Conservation (phyloP, 352 stramenopile species). For the Globisporangium alternatum region DNA sequence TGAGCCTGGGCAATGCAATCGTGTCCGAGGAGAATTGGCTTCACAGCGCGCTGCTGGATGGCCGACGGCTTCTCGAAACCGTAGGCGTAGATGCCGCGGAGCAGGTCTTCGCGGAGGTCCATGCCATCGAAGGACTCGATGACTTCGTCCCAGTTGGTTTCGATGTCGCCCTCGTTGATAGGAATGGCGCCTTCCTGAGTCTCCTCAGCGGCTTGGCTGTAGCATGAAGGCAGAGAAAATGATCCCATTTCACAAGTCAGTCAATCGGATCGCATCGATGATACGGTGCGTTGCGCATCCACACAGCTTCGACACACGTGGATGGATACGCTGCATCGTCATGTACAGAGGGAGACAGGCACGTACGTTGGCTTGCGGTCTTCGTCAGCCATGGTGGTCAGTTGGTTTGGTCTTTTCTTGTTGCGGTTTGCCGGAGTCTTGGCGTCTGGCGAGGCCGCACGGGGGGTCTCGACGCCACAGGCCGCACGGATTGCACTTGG, state of each 20-base stretch:
- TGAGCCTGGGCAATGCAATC: conserved; percentile 99
- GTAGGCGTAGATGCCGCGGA: conserved; percentile 99
- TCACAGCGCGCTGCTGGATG: conserved; percentile 99
- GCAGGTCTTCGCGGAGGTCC: conserved; percentile 97
- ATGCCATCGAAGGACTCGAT: conserved; percentile 99
- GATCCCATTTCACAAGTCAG: not conserved
- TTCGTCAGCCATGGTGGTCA: conserved; percentile 74
- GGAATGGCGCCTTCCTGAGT: conserved; percentile 65
- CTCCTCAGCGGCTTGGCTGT: conserved; percentile 59
- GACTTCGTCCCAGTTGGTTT: conserved; percentile 98
- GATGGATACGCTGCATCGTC: not conserved
- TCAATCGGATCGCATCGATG: not conserved
- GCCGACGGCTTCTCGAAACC: conserved; percentile 99
- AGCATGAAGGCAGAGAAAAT: not conserved
- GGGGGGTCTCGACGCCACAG: conserved; percentile 12
- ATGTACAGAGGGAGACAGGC: not conserved
- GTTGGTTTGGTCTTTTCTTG: conserved; percentile 17
- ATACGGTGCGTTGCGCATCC: not conserved
- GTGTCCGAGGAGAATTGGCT: conserved; percentile 96
- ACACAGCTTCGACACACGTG: not conserved
- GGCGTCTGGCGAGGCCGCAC: conserved; percentile 19
- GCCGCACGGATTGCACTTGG: conserved; percentile 37
- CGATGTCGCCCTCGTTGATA: conserved; percentile 92
- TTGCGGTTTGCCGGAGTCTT: conserved; percentile 27
- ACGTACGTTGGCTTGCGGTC: conserved; percentile 71